Base-by-base conservation (phyloP, 371 early-diverging fungal genomes). In the Rhizopus stolonifer region DNA sequence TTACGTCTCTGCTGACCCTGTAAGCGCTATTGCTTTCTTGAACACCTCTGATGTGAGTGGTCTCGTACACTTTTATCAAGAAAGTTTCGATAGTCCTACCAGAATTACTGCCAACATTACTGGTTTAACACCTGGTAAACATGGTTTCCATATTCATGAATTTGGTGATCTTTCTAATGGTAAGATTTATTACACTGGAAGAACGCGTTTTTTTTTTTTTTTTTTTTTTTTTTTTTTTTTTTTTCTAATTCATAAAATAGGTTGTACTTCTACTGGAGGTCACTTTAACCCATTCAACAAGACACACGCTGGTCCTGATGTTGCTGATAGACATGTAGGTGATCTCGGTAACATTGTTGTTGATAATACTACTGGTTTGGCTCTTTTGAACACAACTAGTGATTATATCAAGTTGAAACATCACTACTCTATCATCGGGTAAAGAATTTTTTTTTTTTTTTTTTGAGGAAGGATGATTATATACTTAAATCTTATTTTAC, bases 131-230 rank as follows among this genome's bases (percentile, higher is more conserved):
- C 76, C 82, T 11, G 92, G 92, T 52, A 65, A 80, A 46, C 94
- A 93, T 76, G 95, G 94, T 45, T 83, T 94, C 83, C 95, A 94
- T 71, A 67, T 94, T 51, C 95, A 93, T 65, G 62, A 72, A 65
- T 83, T 77, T 56, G 89, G 88, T 46, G 91, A 90, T 73, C 79
- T 86, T 68, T 85, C 87, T 58, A 78, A 85, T 65, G 89, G 72
- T 65, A 57, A 8, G 46, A 23, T 14, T 19, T 4, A 23, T 6
- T n/a, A 21, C 22, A 7, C 43, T 9, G 7, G 9, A 19, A 21
- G 11, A 40, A 18, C 42, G 45, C 18, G 14, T 62, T 26, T 56
- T 60, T 38, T 59, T 10, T 15, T 9, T 9, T 13, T 43, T 19
- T 15, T 33, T 18, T n/a, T n/a, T n/a, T n/a, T n/a, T n/a, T n/a